Evolutionary conservation across 2,329 filamentous ascomycete species (phyloP), one percentile per base, ranked within the genome.

Genomic region (Fusarium citri): DNA sequence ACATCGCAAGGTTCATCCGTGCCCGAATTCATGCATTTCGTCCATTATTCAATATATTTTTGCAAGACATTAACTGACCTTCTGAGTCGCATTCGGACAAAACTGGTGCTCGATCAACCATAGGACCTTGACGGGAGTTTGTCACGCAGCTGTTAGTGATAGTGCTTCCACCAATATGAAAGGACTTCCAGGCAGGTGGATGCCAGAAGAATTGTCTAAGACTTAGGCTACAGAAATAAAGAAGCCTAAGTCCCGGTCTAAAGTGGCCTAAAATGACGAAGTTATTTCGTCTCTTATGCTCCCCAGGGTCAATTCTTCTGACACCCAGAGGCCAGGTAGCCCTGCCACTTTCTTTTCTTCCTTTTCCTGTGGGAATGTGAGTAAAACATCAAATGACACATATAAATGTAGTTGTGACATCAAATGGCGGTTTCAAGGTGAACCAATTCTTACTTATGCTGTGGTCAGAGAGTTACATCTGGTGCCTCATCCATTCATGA

Each of bases 1-100:
- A 18, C 14, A 51, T 26, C 23, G 23, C 49, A 51, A 41, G 49
- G 31, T 51, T 51, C 49, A 51, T 41, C 49, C 49, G 31, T 51
- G 49, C 49, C 31, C 31, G 14, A 41, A 51, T 51, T 51, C 31
- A 51, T 51, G 49, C 49, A 51, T 40, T 23, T 26, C 22, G 20
- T 34, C 28, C 23, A 51, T 51, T 26, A n/a, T 51, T 41, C 31
- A 51, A 51, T 20, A 51, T n/a, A n/a, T n/a, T n/a, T n/a, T n/a
- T n/a, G n/a, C 22, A 47, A 23, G 41, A 47, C 3, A 22, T 20
- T 23, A 10, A 23, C 3, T 6, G 3, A 37, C 18, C 18, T 37
- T 37, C 18, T 37, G 18, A 11, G 8, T 37, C 6, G 18, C 7
- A 16, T 37, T 11, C 10, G 9, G 18, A 8, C 8, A 40, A 6